phyloP scores from a whole-genome alignment of 768 basidiomycete species.

The Dendrothele bispora region DNA sequence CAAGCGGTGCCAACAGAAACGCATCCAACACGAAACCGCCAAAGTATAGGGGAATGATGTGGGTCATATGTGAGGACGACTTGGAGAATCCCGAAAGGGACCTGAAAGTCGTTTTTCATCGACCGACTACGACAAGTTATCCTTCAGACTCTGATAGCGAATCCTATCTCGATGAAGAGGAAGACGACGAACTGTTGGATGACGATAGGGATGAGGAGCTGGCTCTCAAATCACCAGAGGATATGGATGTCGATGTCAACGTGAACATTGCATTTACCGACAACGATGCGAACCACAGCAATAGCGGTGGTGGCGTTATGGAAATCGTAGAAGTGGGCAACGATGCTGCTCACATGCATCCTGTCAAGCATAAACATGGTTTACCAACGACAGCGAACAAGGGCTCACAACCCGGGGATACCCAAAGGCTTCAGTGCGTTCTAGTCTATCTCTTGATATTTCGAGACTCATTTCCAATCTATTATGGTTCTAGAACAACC shows the following conservation, averaged over 20 bases:
- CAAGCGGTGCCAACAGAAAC: slow-evolving; percentile 12
- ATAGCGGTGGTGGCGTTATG: neutral
- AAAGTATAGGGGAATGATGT: slow-evolving; percentile 67
- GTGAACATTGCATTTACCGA: slow-evolving; percentile 18
- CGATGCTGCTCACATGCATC: slow-evolving; percentile 51
- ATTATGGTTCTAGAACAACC: too few relatives aligned
- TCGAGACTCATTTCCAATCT: too few relatives aligned
- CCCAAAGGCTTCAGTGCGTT: too few relatives aligned
- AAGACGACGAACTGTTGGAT: too few relatives aligned
- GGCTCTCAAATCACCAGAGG: slow-evolving; percentile 22
- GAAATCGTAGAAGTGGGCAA: neutral
- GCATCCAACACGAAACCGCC: slow-evolving; percentile 30
- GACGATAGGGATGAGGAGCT: slow-evolving; percentile 27
- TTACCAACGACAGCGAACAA: too few relatives aligned
- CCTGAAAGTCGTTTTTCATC: slow-evolving; percentile 31
- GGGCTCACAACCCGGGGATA: too few relatives aligned
- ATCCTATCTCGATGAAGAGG: slow-evolving; percentile 16
- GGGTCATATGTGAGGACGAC: slow-evolving; percentile 80
- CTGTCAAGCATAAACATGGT: slow-evolving; percentile 44
- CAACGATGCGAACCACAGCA: neutral
- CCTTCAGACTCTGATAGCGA: slow-evolving; percentile 4
- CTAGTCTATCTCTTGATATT: too few relatives aligned
- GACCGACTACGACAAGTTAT: slow-evolving; percentile 16
- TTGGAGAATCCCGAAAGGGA: slow-evolving; percentile 28
- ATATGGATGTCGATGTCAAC: slow-evolving; percentile 26